Conservation (phyloP, 2,329 filamentous ascomycete species). For the Trematosphaeria pertusa region DNA sequence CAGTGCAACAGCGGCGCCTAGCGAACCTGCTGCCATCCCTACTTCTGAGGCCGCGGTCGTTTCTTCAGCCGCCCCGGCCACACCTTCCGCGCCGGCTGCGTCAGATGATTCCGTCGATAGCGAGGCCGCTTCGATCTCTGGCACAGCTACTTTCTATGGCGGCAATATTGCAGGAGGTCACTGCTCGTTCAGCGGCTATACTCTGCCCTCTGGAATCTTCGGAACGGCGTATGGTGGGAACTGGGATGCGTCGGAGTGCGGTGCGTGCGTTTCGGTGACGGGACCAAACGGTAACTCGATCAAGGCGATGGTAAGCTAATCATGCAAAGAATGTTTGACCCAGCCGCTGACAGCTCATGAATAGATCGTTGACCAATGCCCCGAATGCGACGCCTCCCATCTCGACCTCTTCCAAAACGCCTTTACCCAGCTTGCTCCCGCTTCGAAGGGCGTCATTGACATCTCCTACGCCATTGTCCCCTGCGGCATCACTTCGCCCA, state of each 20-base stretch:
- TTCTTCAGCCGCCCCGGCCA: conserved; percentile 12
- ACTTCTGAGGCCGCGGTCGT: neutral
- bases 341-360: neutral
- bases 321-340: too few species aligned
- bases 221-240: conserved; percentile 69
- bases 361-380: conserved; percentile 65
- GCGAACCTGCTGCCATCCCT: conserved; percentile 4
- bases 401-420: conserved; percentile 63
- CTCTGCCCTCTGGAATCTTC: conserved; percentile 63
- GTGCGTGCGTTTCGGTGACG: conserved; percentile 67
- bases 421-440: conserved; percentile 56
- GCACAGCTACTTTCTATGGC: conserved; percentile 47
- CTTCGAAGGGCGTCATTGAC: conserved; percentile 56
- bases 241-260: conserved; percentile 67
- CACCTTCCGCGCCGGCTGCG: conserved; percentile 13
- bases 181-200: conserved; percentile 70
- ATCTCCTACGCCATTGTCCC: conserved; percentile 59
- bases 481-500: conserved; percentile 59
- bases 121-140: conserved; percentile 10
- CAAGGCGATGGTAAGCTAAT: conserved; percentile 67
- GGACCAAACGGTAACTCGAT: conserved; percentile 64
- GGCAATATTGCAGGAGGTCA: conserved; percentile 62
- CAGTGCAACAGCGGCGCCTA: too few species aligned
- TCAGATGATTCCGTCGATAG: conserved; percentile 1
- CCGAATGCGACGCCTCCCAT: conserved; percentile 60